These are phyloP conservation scores for Staphylotrichum longicolle DNA, from an alignment of 495 filamentous ascomycete genomes.

Conservation along the genomic window DNA sequence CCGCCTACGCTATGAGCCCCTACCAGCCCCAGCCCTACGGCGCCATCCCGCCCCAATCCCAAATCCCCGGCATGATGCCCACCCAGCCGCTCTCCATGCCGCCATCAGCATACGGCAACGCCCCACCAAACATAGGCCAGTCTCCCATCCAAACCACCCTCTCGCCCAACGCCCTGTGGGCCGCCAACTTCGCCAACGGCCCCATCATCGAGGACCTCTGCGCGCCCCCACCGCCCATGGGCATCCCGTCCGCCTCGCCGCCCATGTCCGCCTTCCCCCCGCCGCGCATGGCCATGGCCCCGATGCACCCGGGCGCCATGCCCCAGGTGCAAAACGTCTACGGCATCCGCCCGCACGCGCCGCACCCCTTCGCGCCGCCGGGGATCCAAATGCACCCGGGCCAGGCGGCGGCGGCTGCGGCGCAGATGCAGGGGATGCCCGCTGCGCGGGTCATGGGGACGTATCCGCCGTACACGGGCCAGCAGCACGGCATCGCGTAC, in stretches of 20 bases:
- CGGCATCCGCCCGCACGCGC: conserved; percentile 17
- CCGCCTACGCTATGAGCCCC: conserved; percentile 10
- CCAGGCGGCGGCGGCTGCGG: conserved; percentile 13
- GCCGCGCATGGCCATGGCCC: conserved; percentile 7
- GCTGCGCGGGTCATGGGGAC: background rate
- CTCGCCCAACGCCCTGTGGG: conserved; percentile 17
- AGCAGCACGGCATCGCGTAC: conserved; percentile 3
- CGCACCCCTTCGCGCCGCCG: background rate
- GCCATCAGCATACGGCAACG: conserved; percentile 5
- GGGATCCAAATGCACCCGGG: conserved; percentile 5
- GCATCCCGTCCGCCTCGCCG: background rate
- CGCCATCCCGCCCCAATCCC: conserved; percentile 2
- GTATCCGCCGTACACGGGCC: conserved; percentile 9
- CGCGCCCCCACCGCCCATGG: conserved; percentile 19
- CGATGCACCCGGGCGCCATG: conserved; percentile 16
- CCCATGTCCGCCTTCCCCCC: conserved; percentile 11
- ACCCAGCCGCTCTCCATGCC: conserved; percentile 6
- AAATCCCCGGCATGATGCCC: conserved; percentile 13
- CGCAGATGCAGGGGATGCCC: conserved; percentile 22
- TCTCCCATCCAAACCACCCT: conserved; percentile 18
- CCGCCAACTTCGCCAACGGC: conserved; percentile 20
- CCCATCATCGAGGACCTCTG: conserved; percentile 26
- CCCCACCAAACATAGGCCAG: conserved; percentile 8
- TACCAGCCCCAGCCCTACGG: conserved; percentile 14
- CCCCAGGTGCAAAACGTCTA: conserved; percentile 23